phyloP scores from a whole-genome alignment of 225 moss, liverwort and hornwort genomes.

The Bryoerythrophyllum caledonicum region DNA sequence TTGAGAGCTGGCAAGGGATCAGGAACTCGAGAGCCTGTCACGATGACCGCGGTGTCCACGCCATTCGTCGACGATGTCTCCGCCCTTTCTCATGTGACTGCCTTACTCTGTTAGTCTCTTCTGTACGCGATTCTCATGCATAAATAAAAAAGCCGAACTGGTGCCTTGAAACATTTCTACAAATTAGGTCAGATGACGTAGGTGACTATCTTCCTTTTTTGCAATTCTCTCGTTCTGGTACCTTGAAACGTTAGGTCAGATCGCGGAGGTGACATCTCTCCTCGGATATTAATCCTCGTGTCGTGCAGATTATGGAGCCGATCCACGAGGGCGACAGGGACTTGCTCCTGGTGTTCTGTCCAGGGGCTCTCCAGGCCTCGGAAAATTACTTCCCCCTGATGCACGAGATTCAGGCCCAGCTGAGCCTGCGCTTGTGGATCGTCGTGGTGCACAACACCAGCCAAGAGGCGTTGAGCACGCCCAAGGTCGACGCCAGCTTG shows the following conservation, averaged over 20 bases:
- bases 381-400: conserved; percentile 48
- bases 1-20: not conserved
- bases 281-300: not conserved
- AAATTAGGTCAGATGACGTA: not conserved
- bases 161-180: not conserved
- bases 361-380: conserved; percentile 46
- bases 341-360: conserved; percentile 45
- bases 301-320: conserved; percentile 66
- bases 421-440: conserved; percentile 59
- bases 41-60: conserved; percentile 7
- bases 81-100: conserved; percentile 41
- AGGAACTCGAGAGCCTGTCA: conserved; percentile 2
- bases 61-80: conserved; percentile 35
- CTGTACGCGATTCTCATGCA: not conserved
- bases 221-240: too few relatives aligned
- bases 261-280: too few relatives aligned
- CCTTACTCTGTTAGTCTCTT: not conserved
- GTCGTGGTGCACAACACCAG: conserved; percentile 48
- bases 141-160: not conserved
- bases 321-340: conserved; percentile 53
- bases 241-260: too few relatives aligned
- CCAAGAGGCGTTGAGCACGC: conserved; percentile 14
- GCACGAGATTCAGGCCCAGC: conserved; percentile 46
- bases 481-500: conserved; percentile 38
- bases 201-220: not conserved